Evolutionary conservation across 2,329 filamentous ascomycete genomes (phyloP).

Genomic region (Pseudocercospora eumusae): DNA sequence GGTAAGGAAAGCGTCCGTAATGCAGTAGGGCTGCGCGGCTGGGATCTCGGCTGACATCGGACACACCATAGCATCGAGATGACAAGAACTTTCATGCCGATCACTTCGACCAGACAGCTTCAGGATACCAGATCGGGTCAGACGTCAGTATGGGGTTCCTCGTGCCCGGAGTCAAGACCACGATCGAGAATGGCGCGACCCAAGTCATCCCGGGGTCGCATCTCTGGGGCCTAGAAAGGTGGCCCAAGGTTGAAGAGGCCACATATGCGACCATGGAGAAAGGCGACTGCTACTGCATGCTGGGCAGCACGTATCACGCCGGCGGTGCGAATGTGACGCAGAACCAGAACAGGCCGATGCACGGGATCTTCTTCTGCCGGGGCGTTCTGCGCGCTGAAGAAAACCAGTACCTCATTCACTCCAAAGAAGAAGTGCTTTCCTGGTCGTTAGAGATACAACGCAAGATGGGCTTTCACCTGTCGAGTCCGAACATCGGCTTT

Average conservation of each 20-base stretch:
- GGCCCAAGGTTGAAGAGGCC: constrained; percentile 8
- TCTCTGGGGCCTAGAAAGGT: constrained; percentile 3
- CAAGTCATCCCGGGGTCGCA: constrained; percentile 9
- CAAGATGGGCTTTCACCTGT: constrained; percentile 4
- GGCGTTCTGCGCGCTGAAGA: constrained; percentile 1
- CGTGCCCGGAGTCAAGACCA: constrained; percentile 2
- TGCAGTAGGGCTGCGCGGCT: neutral
- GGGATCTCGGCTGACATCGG: neutral
- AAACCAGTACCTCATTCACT: constrained; percentile 8
- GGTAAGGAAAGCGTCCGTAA: neutral
- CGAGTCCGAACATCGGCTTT: constrained; percentile 8
- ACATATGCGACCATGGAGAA: constrained; percentile 10
- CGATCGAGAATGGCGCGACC: constrained; percentile 7
- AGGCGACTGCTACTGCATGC: constrained; percentile 3
- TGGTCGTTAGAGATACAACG: constrained; percentile 7
- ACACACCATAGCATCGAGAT: neutral
- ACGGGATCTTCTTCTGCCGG: neutral
- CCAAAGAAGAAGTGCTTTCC: constrained; percentile 1
- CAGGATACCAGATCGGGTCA: neutral
- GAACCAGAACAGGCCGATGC: constrained; percentile 3
- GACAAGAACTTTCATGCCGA: constrained; percentile 11
- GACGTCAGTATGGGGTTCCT: constrained; percentile 7
- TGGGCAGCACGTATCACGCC: constrained; percentile 4
- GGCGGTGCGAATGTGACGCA: constrained; percentile 5
- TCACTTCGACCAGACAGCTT: constrained; percentile 4